Percentiles rank a stretch among this genome's conserved stretches.
Evolutionary conservation across 2,329 filamentous ascomycete genomes (phyloP).

Genomic region (Ophiostoma angusticollis): DNA sequence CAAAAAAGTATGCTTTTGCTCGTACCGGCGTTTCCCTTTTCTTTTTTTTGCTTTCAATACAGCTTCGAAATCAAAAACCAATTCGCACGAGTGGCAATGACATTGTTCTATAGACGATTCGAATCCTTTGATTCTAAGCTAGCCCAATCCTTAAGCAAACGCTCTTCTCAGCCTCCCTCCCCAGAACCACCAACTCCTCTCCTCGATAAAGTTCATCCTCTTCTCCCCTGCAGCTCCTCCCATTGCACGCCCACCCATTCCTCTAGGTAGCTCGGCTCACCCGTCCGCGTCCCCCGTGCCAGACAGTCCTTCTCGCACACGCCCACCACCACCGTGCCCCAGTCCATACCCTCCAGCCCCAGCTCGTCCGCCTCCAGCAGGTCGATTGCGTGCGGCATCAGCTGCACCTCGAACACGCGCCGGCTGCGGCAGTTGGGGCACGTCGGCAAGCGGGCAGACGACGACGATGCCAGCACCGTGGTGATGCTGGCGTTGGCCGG

Average conservation of each 20-base stretch:
- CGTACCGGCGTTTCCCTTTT: constrained; percentile 6
- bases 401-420: constrained; percentile 80
- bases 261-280: constrained; percentile 67
- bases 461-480: constrained; percentile 16
- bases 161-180: background rate
- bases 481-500: constrained; percentile 17
- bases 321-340: constrained; percentile 82
- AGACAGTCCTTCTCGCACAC: constrained; percentile 74
- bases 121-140: too few species aligned
- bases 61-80: background rate
- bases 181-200: too few species aligned
- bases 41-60: background rate
- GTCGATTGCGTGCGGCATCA: constrained; percentile 80
- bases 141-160: too few species aligned
- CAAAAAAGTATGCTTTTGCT: constrained; percentile 1
- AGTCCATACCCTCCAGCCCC: constrained; percentile 82
- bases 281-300: constrained; percentile 42
- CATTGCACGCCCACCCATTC: constrained; percentile 98
- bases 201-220: too few species aligned
- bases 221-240: constrained; percentile 54
- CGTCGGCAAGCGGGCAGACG: constrained; percentile 45
- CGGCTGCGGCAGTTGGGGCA: constrained; percentile 64
- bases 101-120: too few species aligned
- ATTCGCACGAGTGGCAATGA: too few species aligned
- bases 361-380: constrained; percentile 71